Conservation (phyloP, 768 basidiomycete genomes). For the Sarcomyxa edulis region DNA sequence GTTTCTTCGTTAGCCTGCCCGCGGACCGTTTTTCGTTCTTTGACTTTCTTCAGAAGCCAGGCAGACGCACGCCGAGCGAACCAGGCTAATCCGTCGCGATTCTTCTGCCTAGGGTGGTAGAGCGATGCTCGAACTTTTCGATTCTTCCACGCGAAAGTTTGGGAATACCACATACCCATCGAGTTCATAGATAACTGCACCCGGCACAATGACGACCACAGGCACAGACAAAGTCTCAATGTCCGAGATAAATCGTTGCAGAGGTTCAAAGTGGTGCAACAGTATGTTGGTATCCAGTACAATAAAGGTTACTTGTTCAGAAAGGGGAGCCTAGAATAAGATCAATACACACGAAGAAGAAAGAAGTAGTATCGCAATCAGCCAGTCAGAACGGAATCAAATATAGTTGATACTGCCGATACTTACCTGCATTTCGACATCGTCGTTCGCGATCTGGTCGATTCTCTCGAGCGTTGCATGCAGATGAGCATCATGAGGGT, state of each 20-base stretch:
- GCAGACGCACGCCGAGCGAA: conserved; percentile 65
- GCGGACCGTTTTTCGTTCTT: conserved; percentile 48
- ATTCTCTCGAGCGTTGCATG: conserved; percentile 45
- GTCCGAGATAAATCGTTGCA: conserved; percentile 62
- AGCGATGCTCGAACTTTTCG: conserved; percentile 1
- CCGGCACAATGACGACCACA: conserved; percentile 65
- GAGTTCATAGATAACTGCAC: conserved; percentile 71
- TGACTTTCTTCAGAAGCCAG: conserved; percentile 62
- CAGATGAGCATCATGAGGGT: conserved; percentile 13
- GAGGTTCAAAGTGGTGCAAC: conserved; percentile 56
- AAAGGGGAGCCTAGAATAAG: conserved; percentile 4
- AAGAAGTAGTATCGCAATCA: not conserved
- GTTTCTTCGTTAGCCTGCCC: conserved; percentile 64
- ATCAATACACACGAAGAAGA: not conserved
- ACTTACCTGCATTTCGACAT: conserved; percentile 72
- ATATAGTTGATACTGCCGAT: conserved; percentile 2
- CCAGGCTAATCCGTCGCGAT: conserved; percentile 43
- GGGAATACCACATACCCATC: conserved; percentile 45
- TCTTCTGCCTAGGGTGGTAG: conserved; percentile 40
- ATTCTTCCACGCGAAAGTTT: not conserved
- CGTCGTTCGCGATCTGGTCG: conserved; percentile 52
- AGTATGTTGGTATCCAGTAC: conserved; percentile 81
- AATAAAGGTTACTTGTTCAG: conserved; percentile 27
- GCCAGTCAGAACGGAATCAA: no score
- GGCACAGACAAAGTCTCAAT: conserved; percentile 44